phyloP scores from a whole-genome alignment of 768 basidiomycete genomes.

The Auricularia cornea region DNA sequence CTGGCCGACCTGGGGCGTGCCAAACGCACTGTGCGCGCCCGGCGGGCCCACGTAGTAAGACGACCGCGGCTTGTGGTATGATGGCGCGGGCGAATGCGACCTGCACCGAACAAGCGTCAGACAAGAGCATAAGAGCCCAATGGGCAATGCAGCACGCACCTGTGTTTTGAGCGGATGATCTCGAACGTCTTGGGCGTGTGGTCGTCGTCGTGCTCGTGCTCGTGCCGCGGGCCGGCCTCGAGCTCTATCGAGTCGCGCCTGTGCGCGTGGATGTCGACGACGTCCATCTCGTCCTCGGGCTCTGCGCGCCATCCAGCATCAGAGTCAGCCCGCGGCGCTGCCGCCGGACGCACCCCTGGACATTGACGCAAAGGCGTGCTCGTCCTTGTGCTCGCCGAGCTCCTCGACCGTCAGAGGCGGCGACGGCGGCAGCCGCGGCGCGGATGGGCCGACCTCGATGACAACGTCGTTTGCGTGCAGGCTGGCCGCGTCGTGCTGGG shows the following conservation, averaged over 20 bases:
- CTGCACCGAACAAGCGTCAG: too few species aligned
- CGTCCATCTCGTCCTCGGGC: not conserved
- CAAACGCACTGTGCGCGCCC: constrained; percentile 66
- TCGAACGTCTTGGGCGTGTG: constrained; percentile 7
- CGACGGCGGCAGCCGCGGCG: not conserved
- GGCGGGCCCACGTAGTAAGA: constrained; percentile 83
- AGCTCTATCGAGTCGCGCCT: not conserved
- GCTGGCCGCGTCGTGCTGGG: not conserved
- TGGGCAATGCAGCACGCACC: not conserved
- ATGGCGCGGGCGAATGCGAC: constrained; percentile 15
- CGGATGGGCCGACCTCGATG: not conserved
- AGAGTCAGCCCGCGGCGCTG: not conserved
- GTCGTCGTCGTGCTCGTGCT: not conserved
- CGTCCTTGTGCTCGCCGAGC: not conserved
- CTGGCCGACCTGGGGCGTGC: constrained; percentile 70
- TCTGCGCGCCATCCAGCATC: not conserved
- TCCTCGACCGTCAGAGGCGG: not conserved
- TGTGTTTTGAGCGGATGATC: constrained; percentile 5
- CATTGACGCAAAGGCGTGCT: not conserved
- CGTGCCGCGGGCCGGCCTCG: not conserved
- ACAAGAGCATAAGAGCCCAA: not conserved
- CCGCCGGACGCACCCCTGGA: not conserved
- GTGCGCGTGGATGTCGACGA: not conserved
- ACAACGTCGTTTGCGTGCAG: not conserved
- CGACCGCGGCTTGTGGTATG: constrained; percentile 57